phyloP scores from a whole-genome alignment of 108 stramenopile genomes.

The Pseudonitzschia multistriata region DNA sequence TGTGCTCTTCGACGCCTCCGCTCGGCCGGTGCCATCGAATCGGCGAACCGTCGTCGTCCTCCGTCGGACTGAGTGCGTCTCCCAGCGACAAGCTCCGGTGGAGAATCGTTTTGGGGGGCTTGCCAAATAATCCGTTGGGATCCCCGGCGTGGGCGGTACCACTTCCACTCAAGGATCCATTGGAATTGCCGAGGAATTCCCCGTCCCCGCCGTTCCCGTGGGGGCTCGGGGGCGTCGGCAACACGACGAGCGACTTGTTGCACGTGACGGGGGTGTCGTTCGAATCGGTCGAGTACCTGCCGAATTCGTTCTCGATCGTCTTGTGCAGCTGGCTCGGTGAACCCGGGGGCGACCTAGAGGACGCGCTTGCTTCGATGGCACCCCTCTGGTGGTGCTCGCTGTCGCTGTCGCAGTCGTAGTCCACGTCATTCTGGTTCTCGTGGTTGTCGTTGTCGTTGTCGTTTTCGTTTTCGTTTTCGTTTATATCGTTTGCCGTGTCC shows the following conservation, averaged over 20 bases:
- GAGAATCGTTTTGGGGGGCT: neutral
- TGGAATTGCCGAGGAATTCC: no score
- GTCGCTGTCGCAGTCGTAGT: neutral
- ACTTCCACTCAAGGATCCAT: no score
- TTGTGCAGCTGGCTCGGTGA: neutral
- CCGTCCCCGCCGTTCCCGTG: no score
- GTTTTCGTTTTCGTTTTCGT: neutral
- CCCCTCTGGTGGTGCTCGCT: neutral
- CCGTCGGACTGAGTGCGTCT: constrained; percentile 4
- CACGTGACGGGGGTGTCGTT: constrained; percentile 7
- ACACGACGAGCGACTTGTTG: constrained; percentile 1
- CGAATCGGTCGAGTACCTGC: neutral
- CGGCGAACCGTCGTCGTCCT: neutral
- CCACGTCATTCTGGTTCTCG: neutral
- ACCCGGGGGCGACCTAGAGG: neutral
- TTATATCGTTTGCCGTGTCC: neutral
- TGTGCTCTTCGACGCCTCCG: neutral
- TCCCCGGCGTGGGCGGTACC: no score
- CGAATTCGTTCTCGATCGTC: neutral
- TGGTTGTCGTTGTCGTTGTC: neutral
- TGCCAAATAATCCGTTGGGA: neutral
- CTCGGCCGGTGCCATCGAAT: neutral
- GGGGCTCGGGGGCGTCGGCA: no score
- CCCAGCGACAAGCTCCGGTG: constrained; percentile 11
- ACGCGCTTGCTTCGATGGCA: neutral